Evolutionary conservation across 345 rosid genomes (phyloP).

Genomic region (Boechera retrofracta): DNA sequence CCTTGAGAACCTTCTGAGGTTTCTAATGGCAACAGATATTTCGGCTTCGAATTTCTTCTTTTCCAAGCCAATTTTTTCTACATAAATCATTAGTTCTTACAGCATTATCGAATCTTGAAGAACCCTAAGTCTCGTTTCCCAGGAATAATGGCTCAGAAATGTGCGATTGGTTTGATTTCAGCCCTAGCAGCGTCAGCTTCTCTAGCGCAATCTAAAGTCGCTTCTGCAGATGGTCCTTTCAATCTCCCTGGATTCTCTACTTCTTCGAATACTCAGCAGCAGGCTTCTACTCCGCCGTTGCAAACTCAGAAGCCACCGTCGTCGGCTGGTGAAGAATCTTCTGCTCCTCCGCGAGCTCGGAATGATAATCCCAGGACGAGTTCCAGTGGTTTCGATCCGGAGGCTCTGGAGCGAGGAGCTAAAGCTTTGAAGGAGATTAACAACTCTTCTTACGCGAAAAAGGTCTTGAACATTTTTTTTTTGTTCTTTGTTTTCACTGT

Average conservation of each 20-base stretch:
- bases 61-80: slow-evolving; percentile 44
- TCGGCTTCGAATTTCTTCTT: slow-evolving; percentile 44
- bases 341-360: slow-evolving; percentile 51
- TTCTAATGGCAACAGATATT: slow-evolving; percentile 36
- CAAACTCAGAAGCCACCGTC: slow-evolving; percentile 42
- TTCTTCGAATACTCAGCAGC: slow-evolving; percentile 45
- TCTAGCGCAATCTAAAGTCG: slow-evolving; percentile 48
- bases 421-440: slow-evolving; percentile 74
- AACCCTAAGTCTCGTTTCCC: slow-evolving; percentile 6
- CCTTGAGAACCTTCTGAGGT: slow-evolving; percentile 36
- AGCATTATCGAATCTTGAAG: slow-evolving; percentile 24
- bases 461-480: slow-evolving; percentile 50
- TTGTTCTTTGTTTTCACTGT: background rate
- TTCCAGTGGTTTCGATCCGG: slow-evolving; percentile 90
- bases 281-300: slow-evolving; percentile 23
- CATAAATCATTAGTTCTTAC: slow-evolving; percentile 3
- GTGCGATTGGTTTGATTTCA: slow-evolving; percentile 68
- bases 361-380: slow-evolving; percentile 85
- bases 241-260: slow-evolving; percentile 52
- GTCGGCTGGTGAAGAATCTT: slow-evolving; percentile 38
- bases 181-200: slow-evolving; percentile 73
- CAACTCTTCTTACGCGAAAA: slow-evolving; percentile 72
- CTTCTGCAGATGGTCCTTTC: slow-evolving; percentile 74
- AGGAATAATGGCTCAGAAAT: slow-evolving; percentile 62
- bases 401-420: slow-evolving; percentile 91